Percentiles rank a stretch among this genome's conserved stretches.
Evolutionary conservation across 148 eudicot species (phyloP).

Genomic region (Silene conica): DNA sequence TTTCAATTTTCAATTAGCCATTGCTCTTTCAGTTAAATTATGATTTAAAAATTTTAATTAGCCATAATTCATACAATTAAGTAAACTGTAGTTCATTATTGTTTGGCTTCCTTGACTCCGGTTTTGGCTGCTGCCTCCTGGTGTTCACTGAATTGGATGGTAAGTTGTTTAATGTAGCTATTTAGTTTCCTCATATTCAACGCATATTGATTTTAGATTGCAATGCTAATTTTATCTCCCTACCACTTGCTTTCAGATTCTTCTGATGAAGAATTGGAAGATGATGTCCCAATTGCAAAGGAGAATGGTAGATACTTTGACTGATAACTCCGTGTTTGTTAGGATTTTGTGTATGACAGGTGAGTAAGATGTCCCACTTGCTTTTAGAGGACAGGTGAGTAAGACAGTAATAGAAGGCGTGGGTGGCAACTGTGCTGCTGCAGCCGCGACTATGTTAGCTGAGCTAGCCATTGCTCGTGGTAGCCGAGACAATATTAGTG

Average conservation of each 20-base stretch:
- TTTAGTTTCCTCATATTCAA: background rate
- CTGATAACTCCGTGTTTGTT: background rate
- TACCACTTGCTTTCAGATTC: conserved; percentile 8
- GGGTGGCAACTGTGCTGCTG: no score
- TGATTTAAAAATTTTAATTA: no score
- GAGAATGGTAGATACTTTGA: conserved; percentile 32
- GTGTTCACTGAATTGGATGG: conserved; percentile 4
- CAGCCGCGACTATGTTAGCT: no score
- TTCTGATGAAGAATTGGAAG: conserved; percentile 36
- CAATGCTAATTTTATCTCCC: background rate
- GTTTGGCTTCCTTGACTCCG: conserved; percentile 42
- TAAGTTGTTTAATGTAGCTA: background rate
- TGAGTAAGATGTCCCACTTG: no score
- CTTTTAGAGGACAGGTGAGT: no score
- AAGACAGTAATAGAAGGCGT: no score
- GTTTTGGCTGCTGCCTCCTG: conserved; percentile 19
- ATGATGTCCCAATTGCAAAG: conserved; percentile 14
- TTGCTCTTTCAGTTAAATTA: no score
- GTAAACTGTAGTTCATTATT: background rate
- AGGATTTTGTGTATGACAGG: no score
- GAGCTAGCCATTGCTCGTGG: no score
- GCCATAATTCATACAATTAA: no score
- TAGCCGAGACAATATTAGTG: no score
- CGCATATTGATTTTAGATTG: background rate
- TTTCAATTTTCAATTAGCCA: no score